A percentile compares a stretch with the other conserved stretches of the same genome.
phyloP scores from a whole-genome alignment of 441 rosid species.

The Pelargonium myrrhifolium region DNA sequence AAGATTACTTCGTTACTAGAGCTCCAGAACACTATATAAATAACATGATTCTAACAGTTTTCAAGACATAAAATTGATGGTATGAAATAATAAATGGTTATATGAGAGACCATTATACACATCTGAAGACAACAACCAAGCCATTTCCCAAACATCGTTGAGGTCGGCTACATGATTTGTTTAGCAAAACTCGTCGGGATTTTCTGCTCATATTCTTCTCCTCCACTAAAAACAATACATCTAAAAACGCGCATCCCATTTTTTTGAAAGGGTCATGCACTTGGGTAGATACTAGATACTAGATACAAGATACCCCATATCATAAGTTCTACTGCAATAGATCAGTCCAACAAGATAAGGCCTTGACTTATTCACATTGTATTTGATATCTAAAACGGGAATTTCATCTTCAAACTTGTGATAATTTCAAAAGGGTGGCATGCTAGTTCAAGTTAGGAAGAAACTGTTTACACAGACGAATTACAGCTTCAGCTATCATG shows the following conservation, averaged over 20 bases:
- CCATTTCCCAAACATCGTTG: too few species aligned
- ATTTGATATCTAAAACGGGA: not conserved
- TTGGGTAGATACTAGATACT: too few species aligned
- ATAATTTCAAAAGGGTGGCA: not conserved
- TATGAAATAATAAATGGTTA: not conserved
- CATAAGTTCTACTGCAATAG: not conserved
- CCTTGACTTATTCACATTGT: not conserved
- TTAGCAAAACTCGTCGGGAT: too few species aligned
- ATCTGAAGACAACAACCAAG: too few species aligned
- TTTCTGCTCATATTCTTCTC: too few species aligned
- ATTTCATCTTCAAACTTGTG: not conserved
- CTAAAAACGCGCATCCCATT: not conserved
- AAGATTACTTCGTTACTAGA: conserved; percentile 13
- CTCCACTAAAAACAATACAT: not conserved
- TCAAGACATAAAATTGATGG: not conserved
- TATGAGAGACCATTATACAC: too few species aligned
- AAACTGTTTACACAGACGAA: not conserved
- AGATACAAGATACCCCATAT: not conserved
- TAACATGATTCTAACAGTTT: not conserved
- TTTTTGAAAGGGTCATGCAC: not conserved
- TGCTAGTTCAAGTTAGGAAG: not conserved
- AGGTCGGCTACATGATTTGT: too few species aligned
- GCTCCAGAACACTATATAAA: not conserved
- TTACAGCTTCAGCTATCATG: not conserved
- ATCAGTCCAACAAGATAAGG: not conserved